Evolutionary conservation across 2,329 filamentous ascomycete species (phyloP).

Genomic region (Penicillium sclerotiorum): DNA sequence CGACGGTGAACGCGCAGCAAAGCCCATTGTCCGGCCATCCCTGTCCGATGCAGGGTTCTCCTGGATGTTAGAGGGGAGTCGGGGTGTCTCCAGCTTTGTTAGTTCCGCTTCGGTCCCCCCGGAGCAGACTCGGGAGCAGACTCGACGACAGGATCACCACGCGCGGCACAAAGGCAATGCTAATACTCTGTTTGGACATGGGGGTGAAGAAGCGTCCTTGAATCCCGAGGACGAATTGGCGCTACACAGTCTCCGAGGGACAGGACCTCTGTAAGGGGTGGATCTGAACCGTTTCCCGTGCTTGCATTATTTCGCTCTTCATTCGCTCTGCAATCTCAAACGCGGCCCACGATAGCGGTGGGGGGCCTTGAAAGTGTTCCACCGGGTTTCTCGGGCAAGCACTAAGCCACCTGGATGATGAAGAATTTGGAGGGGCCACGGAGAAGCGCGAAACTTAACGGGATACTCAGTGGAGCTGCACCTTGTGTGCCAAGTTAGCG

Average conservation of each 20-base stretch:
- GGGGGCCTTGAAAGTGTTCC: constrained; percentile 3
- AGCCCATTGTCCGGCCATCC: constrained; percentile 40
- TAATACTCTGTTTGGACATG: constrained; percentile 39
- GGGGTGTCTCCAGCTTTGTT: constrained; percentile 49
- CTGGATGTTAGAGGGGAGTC: constrained; percentile 53
- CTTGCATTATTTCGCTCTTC: constrained; percentile 5
- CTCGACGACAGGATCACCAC: constrained; percentile 32
- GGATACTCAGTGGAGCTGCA: no score
- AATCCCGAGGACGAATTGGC: constrained; percentile 42
- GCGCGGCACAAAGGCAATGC: constrained; percentile 32
- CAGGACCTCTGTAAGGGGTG: constrained; percentile 21
- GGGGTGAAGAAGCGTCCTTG: constrained; percentile 32
- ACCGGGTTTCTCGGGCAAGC: constrained; percentile 12
- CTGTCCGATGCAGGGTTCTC: constrained; percentile 52
- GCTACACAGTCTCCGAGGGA: constrained; percentile 41
- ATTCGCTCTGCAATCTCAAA: not conserved
- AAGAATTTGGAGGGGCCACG: no score
- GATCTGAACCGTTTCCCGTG: not conserved
- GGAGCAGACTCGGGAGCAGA: constrained; percentile 47
- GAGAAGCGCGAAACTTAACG: no score
- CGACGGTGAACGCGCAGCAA: constrained; percentile 23
- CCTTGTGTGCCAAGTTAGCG: no score
- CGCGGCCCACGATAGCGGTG: constrained; percentile 5
- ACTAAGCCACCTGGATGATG: not conserved
- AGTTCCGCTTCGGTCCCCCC: constrained; percentile 48